Base-by-base conservation (phyloP, 805 yeast genomes). In the Wickerhamomyces sydowiorum region DNA sequence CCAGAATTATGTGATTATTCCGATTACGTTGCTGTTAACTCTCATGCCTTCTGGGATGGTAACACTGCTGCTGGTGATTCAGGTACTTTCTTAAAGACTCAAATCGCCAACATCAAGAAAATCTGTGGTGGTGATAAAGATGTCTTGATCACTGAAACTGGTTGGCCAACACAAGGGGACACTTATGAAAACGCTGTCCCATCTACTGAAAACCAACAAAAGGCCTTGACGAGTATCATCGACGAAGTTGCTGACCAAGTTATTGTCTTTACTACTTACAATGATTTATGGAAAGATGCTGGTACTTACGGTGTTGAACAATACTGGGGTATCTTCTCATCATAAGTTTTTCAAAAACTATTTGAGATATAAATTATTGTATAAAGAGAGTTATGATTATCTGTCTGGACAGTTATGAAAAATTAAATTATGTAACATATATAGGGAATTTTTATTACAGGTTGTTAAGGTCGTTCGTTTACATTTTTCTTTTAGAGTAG, bases 111-210 rank as follows among this genome's bases (percentile, higher is more conserved):
- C 48, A 64, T 80, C 43, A 62, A 69, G 50, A 47, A 59, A 33
- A 61, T 57, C 18, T 80, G 85, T 57, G 76, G 77, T 43, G 64
- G 65, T 45, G 47, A 53, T 25, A 78, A 79, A 59, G 50, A 56
- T 17, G 62, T 60, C 13, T 60, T 79, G 47, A 69, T 80, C 48
- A 69, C 79, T 43, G 87, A 80, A 64, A 73, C 83, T 39, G 87
- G 87, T 33, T 80, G 87, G 87, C 87, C 86, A 53, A 72, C 82
- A 14, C 54, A 68, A 52, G 86, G 87, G 55, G 59, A 66, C 48
- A 53, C 72, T 44, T 73, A 67, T 51, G 81, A 80, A 43, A 46
- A 49, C 37, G 78, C 80, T 50, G 78, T 78, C 28, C 85, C 86
- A 36, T 74, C 80, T 19, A 50, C 50, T 25, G 59, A 51, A 5